Evolutionary conservation across 768 basidiomycete species (phyloP).

Genomic region (Termitomyces eurrhizus): DNA sequence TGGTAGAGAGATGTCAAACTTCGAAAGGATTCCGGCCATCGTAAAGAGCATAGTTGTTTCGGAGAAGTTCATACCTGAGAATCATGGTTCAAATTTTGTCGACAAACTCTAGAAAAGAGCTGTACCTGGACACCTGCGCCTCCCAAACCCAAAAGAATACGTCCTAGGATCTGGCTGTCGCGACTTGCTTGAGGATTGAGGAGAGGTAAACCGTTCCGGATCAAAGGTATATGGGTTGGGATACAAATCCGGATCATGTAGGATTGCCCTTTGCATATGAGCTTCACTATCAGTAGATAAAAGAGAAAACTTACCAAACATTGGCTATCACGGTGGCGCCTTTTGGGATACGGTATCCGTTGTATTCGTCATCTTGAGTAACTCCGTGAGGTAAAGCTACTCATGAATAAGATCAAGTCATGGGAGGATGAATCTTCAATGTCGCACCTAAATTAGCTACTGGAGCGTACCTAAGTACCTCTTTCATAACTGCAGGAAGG

Average conservation of each 20-base stretch:
- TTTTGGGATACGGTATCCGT: constrained; percentile 41
- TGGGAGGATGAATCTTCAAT: background rate
- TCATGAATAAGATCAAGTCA: background rate
- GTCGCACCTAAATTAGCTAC: constrained; percentile 35
- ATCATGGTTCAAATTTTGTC: background rate
- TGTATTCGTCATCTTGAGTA: constrained; percentile 41
- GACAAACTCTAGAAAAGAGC: background rate
- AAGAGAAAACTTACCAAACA: constrained; percentile 31
- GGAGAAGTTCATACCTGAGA: constrained; percentile 26
- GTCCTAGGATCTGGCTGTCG: constrained; percentile 28
- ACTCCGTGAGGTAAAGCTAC: constrained; percentile 39
- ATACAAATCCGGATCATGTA: constrained; percentile 38
- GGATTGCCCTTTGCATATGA: constrained; percentile 31
- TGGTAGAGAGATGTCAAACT: constrained; percentile 25
- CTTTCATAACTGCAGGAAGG: constrained; percentile 34
- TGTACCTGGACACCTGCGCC: constrained; percentile 29
- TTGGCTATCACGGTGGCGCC: constrained; percentile 43
- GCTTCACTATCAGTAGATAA: background rate
- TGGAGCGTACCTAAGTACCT: constrained; percentile 37
- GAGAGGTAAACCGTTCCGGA: constrained; percentile 31
- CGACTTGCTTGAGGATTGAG: background rate
- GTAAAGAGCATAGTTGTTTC: constrained; percentile 27
- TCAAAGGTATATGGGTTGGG: constrained; percentile 36
- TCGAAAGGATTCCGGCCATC: constrained; percentile 28
- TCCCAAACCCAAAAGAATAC: constrained; percentile 31